phyloP scores from a whole-genome alignment of 2,329 filamentous ascomycete species.

The Bipolaris gigantea region DNA sequence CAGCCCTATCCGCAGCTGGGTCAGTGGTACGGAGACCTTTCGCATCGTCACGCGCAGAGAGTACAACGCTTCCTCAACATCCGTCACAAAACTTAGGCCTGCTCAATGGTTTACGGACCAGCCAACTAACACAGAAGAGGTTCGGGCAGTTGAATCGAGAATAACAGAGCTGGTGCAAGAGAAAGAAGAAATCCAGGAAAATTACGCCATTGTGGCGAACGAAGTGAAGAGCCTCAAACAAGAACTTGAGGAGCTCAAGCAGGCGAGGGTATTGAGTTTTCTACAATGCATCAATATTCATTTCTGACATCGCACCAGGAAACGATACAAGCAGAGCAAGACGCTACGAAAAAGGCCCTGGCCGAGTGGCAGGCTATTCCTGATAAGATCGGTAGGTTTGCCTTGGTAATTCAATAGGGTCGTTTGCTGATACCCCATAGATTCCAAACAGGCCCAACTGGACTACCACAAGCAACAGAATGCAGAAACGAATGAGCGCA shows the following conservation, averaged over 20 bases:
- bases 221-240: constrained; percentile 26
- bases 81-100: constrained; percentile 60
- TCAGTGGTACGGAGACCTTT: constrained; percentile 61
- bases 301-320: constrained; percentile 3
- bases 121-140: constrained; percentile 68
- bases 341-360: constrained; percentile 65
- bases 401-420: background rate
- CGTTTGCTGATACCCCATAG: constrained; percentile 5
- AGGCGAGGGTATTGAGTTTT: constrained; percentile 10
- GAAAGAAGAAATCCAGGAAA: constrained; percentile 34
- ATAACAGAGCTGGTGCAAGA: constrained; percentile 50
- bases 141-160: constrained; percentile 61
- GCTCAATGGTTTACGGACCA: constrained; percentile 77
- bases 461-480: constrained; percentile 47
- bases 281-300: too few relatives aligned
- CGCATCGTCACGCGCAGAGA: constrained; percentile 71
- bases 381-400: constrained; percentile 58
- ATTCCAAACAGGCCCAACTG: constrained; percentile 52
- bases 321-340: constrained; percentile 63
- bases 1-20: constrained; percentile 66
- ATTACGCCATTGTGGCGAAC: constrained; percentile 38
- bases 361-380: constrained; percentile 69
- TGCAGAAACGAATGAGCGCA: constrained; percentile 49
- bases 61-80: constrained; percentile 77
- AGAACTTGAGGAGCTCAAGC: constrained; percentile 13